Evolutionary conservation across 148 eudicot species (phyloP), one percentile per base, ranked within the genome.

Genomic region (Euryodendron excelsum): DNA sequence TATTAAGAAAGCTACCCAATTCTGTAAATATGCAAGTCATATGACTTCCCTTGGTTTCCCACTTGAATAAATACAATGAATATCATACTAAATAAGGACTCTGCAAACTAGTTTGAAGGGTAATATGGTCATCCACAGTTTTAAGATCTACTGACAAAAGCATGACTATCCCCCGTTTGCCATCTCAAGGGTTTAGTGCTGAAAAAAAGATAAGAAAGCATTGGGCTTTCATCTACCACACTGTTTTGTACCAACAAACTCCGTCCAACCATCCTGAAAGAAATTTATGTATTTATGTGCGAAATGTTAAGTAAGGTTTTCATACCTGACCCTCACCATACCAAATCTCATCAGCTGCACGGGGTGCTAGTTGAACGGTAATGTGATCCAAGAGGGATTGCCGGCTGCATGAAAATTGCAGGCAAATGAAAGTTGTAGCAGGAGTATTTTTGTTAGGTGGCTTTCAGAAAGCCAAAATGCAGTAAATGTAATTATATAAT

Each of bases 311-410:
- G 20, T 21, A 62, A 56, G 30, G 20, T 39, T 66, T 62, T 52
- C 89, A 84, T 80, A 92, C 97, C 95, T 91, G 94, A 77, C 76
- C 84, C 80, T 84, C 86, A 70, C 98, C 98, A 67, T 88, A 78
- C 93, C 92, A 91, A 23, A 94, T 82, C 80, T 94, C 98, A 89
- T 94, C 98, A 77, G 97, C 98, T 73, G 97, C 98, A 52, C 97
- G 94, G 48, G 98, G 93, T 80, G 97, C 97, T 72, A 94, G 86
- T 82, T 90, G 95, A 83, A 94, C 91, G 70, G 98, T 89, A 68
- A 92, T 94, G 81, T 92, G 89, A 87, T 92, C 97, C 86, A 94
- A 82, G 75, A 94, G 87, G 5, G 93, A 88, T 74, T 94, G 97
- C 50, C 98, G 98, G 78, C 98, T 94, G 93, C 80, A 82, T 31